Percentiles rank a stretch among this genome's conserved stretches.
Conservation (phyloP, 345 rosid genomes). For the Ceriops decandra region DNA sequence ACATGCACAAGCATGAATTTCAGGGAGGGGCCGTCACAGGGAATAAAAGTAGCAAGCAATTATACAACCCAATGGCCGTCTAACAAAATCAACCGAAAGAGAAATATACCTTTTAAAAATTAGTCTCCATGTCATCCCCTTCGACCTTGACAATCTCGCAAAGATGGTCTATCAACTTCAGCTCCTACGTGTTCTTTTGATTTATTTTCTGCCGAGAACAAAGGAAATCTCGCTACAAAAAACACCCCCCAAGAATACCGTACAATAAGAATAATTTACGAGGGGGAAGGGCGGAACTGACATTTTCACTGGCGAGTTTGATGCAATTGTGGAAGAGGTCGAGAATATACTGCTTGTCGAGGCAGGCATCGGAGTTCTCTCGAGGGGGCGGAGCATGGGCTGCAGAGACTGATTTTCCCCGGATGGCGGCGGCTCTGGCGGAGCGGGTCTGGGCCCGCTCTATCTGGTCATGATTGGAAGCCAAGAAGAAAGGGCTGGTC, state of each 20-base stretch:
- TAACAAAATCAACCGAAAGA: no score
- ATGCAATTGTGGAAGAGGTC: conserved; percentile 86
- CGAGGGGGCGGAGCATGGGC: conserved; percentile 14
- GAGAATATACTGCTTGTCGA: conserved; percentile 72
- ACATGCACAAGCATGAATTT: no score
- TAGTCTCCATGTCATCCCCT: conserved; percentile 74
- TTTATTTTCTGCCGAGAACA: conserved; percentile 16
- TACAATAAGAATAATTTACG: not conserved
- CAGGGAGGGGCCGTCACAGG: no score
- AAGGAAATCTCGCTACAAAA: no score
- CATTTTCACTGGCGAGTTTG: conserved; percentile 94
- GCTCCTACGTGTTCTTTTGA: conserved; percentile 25
- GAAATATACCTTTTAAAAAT: conserved; percentile 75
- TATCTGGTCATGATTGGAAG: conserved; percentile 71
- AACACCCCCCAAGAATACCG: not conserved
- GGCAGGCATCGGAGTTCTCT: conserved; percentile 40
- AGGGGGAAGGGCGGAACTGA: conserved; percentile 18
- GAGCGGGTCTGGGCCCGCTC: conserved; percentile 80
- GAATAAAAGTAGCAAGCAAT: no score
- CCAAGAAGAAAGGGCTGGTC: conserved; percentile 71
- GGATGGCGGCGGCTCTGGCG: conserved; percentile 51
- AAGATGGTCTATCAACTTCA: conserved; percentile 40
- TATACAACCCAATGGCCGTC: no score
- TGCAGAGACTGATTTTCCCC: not conserved
- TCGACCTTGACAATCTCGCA: conserved; percentile 82